phyloP scores from a whole-genome alignment of 148 eudicot species.

The Amaranthus hypochondriacus region DNA sequence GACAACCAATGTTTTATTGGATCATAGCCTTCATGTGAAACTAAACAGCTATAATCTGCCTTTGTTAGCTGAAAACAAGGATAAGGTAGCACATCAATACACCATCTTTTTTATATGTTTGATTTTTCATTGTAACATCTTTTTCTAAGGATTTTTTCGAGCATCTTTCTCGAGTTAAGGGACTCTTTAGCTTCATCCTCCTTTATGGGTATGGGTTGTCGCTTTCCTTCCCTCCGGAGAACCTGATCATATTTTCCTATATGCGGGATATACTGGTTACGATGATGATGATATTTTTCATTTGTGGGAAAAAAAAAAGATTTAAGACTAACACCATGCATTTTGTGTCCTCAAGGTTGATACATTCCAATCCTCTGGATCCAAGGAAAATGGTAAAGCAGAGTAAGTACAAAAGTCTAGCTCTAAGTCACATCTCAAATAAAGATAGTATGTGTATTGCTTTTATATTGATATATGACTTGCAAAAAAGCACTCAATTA shows the following conservation, averaged over 20 bases:
- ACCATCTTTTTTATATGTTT: neutral
- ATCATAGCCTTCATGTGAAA: slow-evolving; percentile 64
- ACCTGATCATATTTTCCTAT: too few species aligned
- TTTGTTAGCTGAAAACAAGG: slow-evolving; percentile 46
- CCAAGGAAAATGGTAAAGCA: slow-evolving; percentile 27
- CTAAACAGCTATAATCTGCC: slow-evolving; percentile 68
- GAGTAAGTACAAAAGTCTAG: slow-evolving; percentile 29
- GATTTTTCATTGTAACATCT: neutral
- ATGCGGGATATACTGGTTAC: too few species aligned
- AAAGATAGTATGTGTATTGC: neutral
- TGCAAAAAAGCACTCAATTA: neutral
- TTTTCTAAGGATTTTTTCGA: too few species aligned
- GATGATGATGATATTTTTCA: too few species aligned
- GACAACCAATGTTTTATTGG: slow-evolving; percentile 66
- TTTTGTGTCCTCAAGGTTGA: slow-evolving; percentile 27
- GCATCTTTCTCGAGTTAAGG: too few species aligned
- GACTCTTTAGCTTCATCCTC: too few species aligned
- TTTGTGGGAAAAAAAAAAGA: neutral
- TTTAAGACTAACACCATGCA: slow-evolving; percentile 16
- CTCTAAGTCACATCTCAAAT: neutral
- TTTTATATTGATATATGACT: neutral
- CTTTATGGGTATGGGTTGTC: too few species aligned
- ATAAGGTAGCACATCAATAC: slow-evolving; percentile 32
- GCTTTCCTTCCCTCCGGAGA: too few species aligned
- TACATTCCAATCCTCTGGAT: slow-evolving; percentile 25